Percentiles rank a stretch among this genome's conserved stretches.
These are phyloP conservation scores for Nepenthes alata DNA, from an alignment of 179 eudicot species.

Conservation along the genomic window DNA sequence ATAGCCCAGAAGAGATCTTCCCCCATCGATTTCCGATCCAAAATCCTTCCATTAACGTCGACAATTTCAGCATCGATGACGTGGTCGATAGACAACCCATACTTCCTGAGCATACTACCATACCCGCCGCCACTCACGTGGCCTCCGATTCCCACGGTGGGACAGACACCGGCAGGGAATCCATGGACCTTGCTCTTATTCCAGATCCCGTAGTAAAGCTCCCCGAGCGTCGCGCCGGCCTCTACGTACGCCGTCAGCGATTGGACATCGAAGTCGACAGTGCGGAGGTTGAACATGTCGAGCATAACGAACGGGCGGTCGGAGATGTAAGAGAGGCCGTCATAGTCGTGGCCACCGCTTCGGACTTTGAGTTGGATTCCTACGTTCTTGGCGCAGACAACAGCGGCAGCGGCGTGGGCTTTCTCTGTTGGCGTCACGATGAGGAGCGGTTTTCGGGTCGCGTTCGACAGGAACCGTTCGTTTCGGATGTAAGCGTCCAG, in stretches of 20 bases:
- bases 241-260: slow-evolving; percentile 4
- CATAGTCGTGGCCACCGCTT: slow-evolving; percentile 8
- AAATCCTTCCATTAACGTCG: slow-evolving; percentile 18
- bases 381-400: slow-evolving; percentile 4
- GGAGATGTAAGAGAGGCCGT: slow-evolving; percentile 19
- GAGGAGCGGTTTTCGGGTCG: slow-evolving; percentile 10
- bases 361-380: slow-evolving; percentile 4
- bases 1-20: slow-evolving; percentile 34
- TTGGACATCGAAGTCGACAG: slow-evolving; percentile 1
- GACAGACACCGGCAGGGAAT: slow-evolving; percentile 23
- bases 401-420: slow-evolving; percentile 10
- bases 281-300: slow-evolving; percentile 11
- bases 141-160: slow-evolving; percentile 25
- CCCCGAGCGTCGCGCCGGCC: slow-evolving; percentile 8
- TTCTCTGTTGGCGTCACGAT: slow-evolving; percentile 12
- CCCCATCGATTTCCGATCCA: slow-evolving; percentile 21
- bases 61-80: slow-evolving; percentile 18
- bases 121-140: slow-evolving; percentile 27
- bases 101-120: slow-evolving; percentile 15
- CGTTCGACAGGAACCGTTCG: slow-evolving; percentile 1
- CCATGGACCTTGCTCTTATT: slow-evolving; percentile 9
- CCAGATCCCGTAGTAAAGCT: slow-evolving; percentile 10
- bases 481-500: slow-evolving; percentile 7
- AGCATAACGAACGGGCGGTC: slow-evolving; percentile 13
- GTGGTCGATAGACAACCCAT: slow-evolving; percentile 21